Evolutionary conservation across 495 filamentous ascomycete genomes (phyloP).

Genomic region (Aspergillus bertholletiae): DNA sequence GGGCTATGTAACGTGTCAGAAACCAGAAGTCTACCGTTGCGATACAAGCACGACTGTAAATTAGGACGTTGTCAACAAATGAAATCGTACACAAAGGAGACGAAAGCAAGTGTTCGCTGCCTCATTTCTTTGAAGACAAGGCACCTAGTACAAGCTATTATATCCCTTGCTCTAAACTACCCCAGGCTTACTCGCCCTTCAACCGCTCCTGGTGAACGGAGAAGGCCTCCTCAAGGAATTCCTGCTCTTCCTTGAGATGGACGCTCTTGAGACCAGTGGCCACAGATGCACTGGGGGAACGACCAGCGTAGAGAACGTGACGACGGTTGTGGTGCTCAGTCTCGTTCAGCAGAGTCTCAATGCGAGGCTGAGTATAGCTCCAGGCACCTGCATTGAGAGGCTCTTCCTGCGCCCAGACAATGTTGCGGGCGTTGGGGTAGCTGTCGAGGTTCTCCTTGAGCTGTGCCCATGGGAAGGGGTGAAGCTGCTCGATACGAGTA

Average conservation of each 20-base stretch:
- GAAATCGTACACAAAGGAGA: constrained; percentile 31
- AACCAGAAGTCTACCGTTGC: background rate
- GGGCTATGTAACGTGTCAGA: constrained; percentile 13
- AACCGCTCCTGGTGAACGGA: constrained; percentile 55
- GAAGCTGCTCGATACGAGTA: constrained; percentile 93
- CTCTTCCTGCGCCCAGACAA: constrained; percentile 96
- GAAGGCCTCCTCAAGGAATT: constrained; percentile 76
- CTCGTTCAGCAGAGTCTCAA: constrained; percentile 91
- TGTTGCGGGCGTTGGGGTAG: constrained; percentile 94
- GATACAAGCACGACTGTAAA: constrained; percentile 29
- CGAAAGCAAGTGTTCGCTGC: constrained; percentile 26
- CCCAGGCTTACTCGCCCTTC: constrained; percentile 47
- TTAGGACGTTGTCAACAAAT: constrained; percentile 21
- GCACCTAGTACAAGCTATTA: constrained; percentile 24
- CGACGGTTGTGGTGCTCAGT: constrained; percentile 87
- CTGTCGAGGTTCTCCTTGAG: constrained; percentile 90
- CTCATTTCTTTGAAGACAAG: constrained; percentile 25
- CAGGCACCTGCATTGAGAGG: constrained; percentile 94
- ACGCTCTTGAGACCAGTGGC: constrained; percentile 86
- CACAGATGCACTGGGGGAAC: constrained; percentile 83
- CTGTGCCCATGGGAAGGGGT: constrained; percentile 98
- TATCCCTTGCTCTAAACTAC: constrained; percentile 4
- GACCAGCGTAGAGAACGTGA: constrained; percentile 95
- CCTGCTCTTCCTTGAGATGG: constrained; percentile 92
- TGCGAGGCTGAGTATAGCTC: constrained; percentile 90